phyloP scores from a whole-genome alignment of 2,329 filamentous ascomycete species.

The Fusarium avenaceum region DNA sequence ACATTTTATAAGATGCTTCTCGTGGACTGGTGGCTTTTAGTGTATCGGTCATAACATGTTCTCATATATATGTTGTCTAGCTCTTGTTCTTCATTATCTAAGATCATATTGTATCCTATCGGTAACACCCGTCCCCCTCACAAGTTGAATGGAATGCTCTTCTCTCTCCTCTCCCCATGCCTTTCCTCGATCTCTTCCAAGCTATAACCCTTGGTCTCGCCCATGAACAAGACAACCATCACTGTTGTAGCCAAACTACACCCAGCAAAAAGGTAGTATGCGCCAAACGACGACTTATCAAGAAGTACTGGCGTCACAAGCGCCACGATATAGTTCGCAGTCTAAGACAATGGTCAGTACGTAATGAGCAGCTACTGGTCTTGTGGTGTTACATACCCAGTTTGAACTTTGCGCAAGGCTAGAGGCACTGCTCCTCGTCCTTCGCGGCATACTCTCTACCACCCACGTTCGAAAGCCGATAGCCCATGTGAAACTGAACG shows the following conservation, averaged over 20 bases:
- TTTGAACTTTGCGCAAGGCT: conserved; percentile 67
- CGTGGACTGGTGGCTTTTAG: too few relatives aligned
- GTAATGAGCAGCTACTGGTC: accelerated
- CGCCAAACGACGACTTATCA: conserved; percentile 56
- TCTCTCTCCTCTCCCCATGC: conserved; percentile 11
- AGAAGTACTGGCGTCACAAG: conserved; percentile 60
- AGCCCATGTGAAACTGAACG: conserved; percentile 64
- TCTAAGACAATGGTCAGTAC: conserved; percentile 34
- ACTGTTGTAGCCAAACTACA: conserved; percentile 56
- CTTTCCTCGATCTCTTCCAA: conserved; percentile 56
- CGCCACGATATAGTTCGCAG: conserved; percentile 62
- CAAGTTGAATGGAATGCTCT: neutral
- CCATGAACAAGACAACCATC: conserved; percentile 57
- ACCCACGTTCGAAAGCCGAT: conserved; percentile 67
- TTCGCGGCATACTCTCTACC: conserved; percentile 68
- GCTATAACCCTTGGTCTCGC: conserved; percentile 58
- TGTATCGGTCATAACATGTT: too few relatives aligned
- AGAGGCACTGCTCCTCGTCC: conserved; percentile 67
- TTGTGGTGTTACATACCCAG: conserved; percentile 54
- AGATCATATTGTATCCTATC: too few relatives aligned
- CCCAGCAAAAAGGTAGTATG: conserved; percentile 62
- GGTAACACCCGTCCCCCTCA: neutral
- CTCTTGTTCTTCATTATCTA: too few relatives aligned
- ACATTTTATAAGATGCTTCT: too few relatives aligned
- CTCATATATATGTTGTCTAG: too few relatives aligned